These are phyloP conservation scores for Neurospora sp. DNA, from an alignment of 495 filamentous ascomycete genomes.

Conservation along the genomic window DNA sequence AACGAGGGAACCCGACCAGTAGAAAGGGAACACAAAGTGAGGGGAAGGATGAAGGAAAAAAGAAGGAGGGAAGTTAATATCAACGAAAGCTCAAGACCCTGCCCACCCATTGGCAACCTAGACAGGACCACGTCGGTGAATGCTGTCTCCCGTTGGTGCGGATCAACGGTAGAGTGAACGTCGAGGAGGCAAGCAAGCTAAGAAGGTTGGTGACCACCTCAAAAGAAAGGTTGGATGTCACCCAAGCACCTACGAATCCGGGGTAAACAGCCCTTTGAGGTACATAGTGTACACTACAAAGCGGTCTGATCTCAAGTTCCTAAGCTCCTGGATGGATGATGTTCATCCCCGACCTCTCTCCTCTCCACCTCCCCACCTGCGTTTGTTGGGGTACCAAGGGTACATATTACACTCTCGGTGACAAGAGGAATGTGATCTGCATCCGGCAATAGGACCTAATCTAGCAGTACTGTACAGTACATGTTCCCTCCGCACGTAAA, in stretches of 20 bases:
- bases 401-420: not conserved
- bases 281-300: not conserved
- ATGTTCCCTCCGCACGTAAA: not conserved
- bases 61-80: not conserved
- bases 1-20: not conserved
- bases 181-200: not conserved
- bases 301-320: not conserved
- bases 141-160: not conserved
- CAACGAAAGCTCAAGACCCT: not conserved
- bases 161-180: not conserved
- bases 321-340: not conserved
- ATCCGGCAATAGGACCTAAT: not conserved
- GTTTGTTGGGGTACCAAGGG: not conserved
- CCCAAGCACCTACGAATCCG: not conserved
- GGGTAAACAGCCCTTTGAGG: not conserved
- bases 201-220: not conserved
- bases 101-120: not conserved
- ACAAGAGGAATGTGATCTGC: not conserved
- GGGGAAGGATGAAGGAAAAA: not conserved
- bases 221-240: not conserved
- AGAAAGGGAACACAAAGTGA: not conserved
- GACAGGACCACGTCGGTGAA: not conserved
- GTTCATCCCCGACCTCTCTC: not conserved
- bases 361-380: not conserved
- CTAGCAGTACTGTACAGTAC: not conserved